Evolutionary conservation across 2,329 filamentous ascomycete genomes (phyloP).

Genomic region (Scytalidium lignicola): DNA sequence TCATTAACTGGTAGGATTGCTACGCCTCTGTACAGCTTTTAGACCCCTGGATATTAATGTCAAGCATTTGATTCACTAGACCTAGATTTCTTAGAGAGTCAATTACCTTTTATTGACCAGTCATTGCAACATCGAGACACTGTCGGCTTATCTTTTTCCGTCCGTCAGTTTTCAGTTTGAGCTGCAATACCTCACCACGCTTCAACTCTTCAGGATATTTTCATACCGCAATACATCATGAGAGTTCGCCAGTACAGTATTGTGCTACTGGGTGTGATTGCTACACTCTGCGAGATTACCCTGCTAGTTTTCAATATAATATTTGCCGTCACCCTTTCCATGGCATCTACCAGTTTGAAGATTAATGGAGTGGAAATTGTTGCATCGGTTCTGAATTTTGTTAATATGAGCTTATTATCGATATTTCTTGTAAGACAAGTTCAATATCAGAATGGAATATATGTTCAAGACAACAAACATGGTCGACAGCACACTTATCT

Average conservation of each 20-base stretch:
- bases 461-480: slow-evolving; percentile 19
- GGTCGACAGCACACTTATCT: slow-evolving; percentile 19
- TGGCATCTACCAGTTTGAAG: slow-evolving; percentile 6
- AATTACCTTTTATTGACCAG: too few relatives aligned
- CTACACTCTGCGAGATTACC: slow-evolving; percentile 20
- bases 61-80: background rate
- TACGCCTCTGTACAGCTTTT: background rate
- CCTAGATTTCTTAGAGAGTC: too few relatives aligned
- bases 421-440: slow-evolving; percentile 21
- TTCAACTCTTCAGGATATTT: too few relatives aligned
- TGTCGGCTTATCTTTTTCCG: too few relatives aligned
- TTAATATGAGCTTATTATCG: slow-evolving; percentile 16
- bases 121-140: too few relatives aligned
- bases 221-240: slow-evolving; percentile 12
- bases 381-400: slow-evolving; percentile 17
- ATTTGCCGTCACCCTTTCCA: slow-evolving; percentile 20
- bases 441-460: slow-evolving; percentile 19
- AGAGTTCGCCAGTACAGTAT: slow-evolving; percentile 12
- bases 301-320: slow-evolving; percentile 25
- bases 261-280: slow-evolving; percentile 21
- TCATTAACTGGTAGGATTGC: background rate
- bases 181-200: too few relatives aligned
- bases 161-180: too few relatives aligned
- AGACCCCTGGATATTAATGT: background rate
- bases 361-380: slow-evolving; percentile 15